Percentiles rank a stretch among this genome's conserved stretches.
Evolutionary conservation across 73 alveolate species (phyloP).

Genomic region (Paramecium biaurelia): DNA sequence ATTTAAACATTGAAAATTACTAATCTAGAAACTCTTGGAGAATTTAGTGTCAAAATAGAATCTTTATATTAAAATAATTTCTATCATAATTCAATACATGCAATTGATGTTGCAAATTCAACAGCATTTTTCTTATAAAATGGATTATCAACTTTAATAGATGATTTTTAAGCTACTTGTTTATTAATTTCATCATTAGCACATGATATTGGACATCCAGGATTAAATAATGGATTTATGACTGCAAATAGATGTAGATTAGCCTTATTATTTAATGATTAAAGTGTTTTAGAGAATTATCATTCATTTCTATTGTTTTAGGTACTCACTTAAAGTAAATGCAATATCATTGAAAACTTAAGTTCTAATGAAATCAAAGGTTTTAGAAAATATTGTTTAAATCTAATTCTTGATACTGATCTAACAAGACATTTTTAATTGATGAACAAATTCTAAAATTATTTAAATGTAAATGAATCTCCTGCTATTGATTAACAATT

Average conservation of each 20-base stretch:
- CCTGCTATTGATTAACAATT: background rate
- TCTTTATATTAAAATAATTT: constrained; percentile 10
- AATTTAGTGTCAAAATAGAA: constrained; percentile 18
- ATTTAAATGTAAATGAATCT: background rate
- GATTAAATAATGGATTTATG: constrained; percentile 66
- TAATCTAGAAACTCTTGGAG: background rate
- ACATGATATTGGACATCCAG: constrained; percentile 77
- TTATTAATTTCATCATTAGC: constrained; percentile 55
- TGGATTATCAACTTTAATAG: background rate
- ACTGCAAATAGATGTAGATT: constrained; percentile 59
- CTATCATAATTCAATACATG: constrained; percentile 46
- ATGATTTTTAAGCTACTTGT: constrained; percentile 51
- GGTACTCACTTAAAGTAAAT: background rate
- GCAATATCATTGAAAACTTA: background rate
- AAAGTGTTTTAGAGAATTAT: constrained; percentile 75
- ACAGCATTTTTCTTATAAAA: constrained; percentile 38
- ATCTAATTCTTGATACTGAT: constrained; percentile 30
- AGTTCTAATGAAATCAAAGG: constrained; percentile 12
- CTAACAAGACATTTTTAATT: constrained; percentile 3
- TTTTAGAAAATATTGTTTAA: constrained; percentile 45
- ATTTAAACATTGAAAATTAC: background rate
- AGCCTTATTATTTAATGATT: constrained; percentile 68
- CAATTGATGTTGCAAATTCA: constrained; percentile 47
- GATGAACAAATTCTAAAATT: constrained; percentile 39
- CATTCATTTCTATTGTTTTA: constrained; percentile 61